A percentile compares a stretch with the other conserved stretches of the same genome.
These are phyloP conservation scores for Colletotrichum tanaceti DNA, from an alignment of 2,329 filamentous ascomycete species.

Conservation along the genomic window DNA sequence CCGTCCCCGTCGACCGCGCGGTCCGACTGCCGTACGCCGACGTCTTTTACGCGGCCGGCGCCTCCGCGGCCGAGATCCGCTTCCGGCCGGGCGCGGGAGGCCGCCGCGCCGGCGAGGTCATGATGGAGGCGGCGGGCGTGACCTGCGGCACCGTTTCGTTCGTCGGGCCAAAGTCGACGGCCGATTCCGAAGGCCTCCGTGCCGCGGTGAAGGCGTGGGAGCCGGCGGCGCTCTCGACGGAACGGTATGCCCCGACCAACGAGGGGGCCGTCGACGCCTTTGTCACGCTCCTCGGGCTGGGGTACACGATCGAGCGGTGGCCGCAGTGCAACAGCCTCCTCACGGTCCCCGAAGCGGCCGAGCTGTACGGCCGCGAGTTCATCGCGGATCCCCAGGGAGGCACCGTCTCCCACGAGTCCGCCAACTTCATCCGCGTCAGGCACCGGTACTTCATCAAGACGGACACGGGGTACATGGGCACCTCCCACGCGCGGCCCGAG, in stretches of 20 bases:
- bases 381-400: neutral
- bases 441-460: conserved; percentile 6
- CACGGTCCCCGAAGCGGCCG: neutral
- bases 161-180: neutral
- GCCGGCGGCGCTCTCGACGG: neutral
- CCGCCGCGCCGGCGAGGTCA: neutral
- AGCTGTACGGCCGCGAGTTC: neutral
- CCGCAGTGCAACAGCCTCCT: conserved; percentile 15
- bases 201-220: conserved; percentile 1
- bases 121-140: conserved; percentile 4
- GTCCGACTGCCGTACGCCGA: conserved; percentile 8
- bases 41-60: conserved; percentile 3
- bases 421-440: conserved; percentile 5
- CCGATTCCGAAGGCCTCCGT: neutral
- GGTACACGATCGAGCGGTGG: conserved; percentile 8
- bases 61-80: neutral
- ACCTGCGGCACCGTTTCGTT: neutral
- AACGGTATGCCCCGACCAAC: neutral
- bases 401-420: neutral
- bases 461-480: conserved; percentile 7
- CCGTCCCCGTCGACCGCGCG: neutral
- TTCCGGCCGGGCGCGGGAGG: neutral
- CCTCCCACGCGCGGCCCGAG: conserved; percentile 2
- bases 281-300: conserved; percentile 2
- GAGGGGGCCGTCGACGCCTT: conserved; percentile 3